A percentile compares a stretch with the other conserved stretches of the same genome.
Conservation (phyloP, 345 rosid species). For the Microcos paniculata region DNA sequence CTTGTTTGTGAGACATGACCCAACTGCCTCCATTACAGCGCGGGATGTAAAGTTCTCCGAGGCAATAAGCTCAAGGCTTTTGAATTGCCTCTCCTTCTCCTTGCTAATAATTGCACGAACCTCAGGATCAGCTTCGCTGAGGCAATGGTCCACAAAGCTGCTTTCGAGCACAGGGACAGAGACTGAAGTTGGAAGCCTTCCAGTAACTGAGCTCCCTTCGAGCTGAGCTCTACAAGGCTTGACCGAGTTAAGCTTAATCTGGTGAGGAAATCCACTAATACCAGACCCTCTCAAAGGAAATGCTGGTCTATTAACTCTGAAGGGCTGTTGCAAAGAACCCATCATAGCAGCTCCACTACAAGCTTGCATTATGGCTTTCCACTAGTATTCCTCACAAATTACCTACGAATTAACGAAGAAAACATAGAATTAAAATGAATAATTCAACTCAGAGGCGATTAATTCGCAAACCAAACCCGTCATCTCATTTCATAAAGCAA, state of each 20-base stretch:
- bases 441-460: background rate
- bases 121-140: conserved; percentile 75
- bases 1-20: conserved; percentile 93
- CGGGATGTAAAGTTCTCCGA: conserved; percentile 92
- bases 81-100: conserved; percentile 87
- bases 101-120: conserved; percentile 57
- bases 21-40: conserved; percentile 96
- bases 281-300: conserved; percentile 31
- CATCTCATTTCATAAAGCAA: background rate
- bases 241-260: conserved; percentile 35
- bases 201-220: conserved; percentile 49
- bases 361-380: conserved; percentile 43
- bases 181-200: conserved; percentile 53
- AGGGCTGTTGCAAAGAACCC: conserved; percentile 61
- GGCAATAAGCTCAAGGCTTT: conserved; percentile 91
- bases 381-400: background rate
- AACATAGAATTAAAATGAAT: background rate
- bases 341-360: conserved; percentile 50
- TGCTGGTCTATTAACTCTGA: conserved; percentile 37
- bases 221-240: conserved; percentile 39
- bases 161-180: conserved; percentile 51
- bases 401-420: background rate
- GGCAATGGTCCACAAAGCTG: conserved; percentile 52
- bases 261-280: conserved; percentile 38
- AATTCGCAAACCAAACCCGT: background rate